A percentile compares a stretch with the other conserved stretches of the same genome.
Conservation (phyloP, 768 basidiomycete genomes). For the Lyophyllum atratum region DNA sequence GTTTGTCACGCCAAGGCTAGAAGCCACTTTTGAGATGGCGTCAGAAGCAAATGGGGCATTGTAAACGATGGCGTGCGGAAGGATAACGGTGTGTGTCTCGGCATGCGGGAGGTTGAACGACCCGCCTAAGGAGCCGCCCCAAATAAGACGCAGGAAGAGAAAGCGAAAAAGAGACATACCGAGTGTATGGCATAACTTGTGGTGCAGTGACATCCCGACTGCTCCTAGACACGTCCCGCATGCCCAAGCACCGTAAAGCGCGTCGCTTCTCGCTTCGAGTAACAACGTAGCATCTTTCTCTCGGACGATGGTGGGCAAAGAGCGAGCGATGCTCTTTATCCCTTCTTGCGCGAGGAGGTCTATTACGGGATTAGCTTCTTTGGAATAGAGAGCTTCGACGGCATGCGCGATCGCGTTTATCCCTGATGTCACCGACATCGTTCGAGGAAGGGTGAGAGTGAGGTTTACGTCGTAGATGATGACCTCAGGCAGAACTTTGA, state of each 20-base stretch:
- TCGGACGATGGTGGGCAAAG: conserved; percentile 30
- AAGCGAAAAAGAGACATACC: conserved; percentile 27
- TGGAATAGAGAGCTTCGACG: conserved; percentile 41
- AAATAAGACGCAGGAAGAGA: conserved; percentile 3
- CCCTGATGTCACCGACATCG: conserved; percentile 36
- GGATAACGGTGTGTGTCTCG: conserved; percentile 44
- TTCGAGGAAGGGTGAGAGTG: conserved; percentile 34
- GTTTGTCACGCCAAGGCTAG: conserved; percentile 22
- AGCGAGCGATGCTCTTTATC: conserved; percentile 29
- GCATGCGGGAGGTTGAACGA: conserved; percentile 41
- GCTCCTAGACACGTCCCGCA: conserved; percentile 36
- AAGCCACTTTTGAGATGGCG: conserved; percentile 33
- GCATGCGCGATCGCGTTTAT: conserved; percentile 45
- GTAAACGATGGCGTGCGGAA: conserved; percentile 41
- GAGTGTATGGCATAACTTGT: conserved; percentile 41
- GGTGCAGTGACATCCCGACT: conserved; percentile 39
- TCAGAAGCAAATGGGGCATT: conserved; percentile 34
- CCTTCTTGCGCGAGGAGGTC: conserved; percentile 38
- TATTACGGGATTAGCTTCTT: conserved; percentile 37
- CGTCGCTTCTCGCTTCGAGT: conserved; percentile 33
- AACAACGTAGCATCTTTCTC: conserved; percentile 19
- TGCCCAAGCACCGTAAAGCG: conserved; percentile 39
- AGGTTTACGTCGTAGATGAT: conserved; percentile 43
- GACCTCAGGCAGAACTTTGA: conserved; percentile 38
- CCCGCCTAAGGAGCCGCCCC: conserved; percentile 28